Evolutionary conservation across 2,329 filamentous ascomycete genomes (phyloP).

Genomic region (Fusarium floridanum): DNA sequence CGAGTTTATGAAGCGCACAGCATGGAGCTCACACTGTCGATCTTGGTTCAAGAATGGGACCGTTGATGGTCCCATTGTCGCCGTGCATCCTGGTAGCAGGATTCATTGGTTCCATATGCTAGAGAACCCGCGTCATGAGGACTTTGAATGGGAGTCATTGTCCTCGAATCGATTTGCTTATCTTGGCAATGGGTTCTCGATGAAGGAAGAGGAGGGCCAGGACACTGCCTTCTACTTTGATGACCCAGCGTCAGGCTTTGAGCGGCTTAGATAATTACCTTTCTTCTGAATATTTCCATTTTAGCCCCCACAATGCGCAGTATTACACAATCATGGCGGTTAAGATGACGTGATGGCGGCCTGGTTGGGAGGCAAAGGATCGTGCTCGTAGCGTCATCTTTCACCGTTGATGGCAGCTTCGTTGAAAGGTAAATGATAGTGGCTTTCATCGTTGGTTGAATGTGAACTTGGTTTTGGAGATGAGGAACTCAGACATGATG

Average conservation of each 20-base stretch:
- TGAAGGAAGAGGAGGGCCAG: background rate
- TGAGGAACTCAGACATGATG: background rate
- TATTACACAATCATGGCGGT: background rate
- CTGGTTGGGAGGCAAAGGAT: no score
- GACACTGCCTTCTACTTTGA: background rate
- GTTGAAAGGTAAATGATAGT: background rate
- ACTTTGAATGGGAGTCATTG: slow-evolving; percentile 1
- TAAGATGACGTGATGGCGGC: background rate
- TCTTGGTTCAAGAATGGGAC: slow-evolving; percentile 8
- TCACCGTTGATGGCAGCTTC: no score
- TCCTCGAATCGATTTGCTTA: background rate
- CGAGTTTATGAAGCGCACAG: slow-evolving; percentile 46
- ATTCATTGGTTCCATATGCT: slow-evolving; percentile 6
- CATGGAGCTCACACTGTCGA: slow-evolving; percentile 43
- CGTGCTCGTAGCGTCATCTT: no score
- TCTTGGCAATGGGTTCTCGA: slow-evolving; percentile 7
- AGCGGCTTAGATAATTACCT: background rate
- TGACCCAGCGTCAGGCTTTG: background rate
- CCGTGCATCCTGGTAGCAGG: background rate
- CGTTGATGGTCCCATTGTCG: background rate
- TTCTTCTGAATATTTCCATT: background rate
- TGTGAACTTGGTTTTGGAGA: background rate
- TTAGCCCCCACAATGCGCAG: background rate
- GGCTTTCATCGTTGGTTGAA: background rate
- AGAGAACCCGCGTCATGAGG: background rate